Evolutionary conservation across 805 yeast genomes (phyloP).

Genomic region (Candida silvicultrix): DNA sequence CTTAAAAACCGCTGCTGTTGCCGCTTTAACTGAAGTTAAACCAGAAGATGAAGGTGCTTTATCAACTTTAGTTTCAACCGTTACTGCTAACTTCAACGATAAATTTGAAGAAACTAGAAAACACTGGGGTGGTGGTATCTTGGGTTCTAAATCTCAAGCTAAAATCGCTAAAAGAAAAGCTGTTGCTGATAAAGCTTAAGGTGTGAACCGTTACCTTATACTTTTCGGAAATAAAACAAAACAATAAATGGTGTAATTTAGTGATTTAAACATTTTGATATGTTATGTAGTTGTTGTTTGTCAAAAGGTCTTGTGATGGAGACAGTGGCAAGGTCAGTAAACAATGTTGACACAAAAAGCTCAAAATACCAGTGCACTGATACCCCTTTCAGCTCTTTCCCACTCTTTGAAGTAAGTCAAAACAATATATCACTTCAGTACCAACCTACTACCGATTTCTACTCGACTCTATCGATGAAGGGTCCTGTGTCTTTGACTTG

Average conservation of each 20-base stretch:
- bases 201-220: background rate
- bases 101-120: constrained; percentile 94
- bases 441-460: no score
- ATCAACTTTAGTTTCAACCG: constrained; percentile 87
- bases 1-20: constrained; percentile 96
- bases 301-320: no score
- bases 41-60: constrained; percentile 94
- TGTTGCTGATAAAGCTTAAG: constrained; percentile 4
- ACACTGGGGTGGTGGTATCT: constrained; percentile 99
- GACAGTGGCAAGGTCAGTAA: no score
- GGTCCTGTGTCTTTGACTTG: no score
- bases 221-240: no score
- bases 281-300: no score
- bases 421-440: no score
- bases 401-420: no score
- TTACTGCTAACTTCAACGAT: constrained; percentile 88
- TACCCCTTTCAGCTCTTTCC: no score
- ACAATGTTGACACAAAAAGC: no score
- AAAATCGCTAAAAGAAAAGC: constrained; percentile 41
- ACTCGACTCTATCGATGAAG: no score
- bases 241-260: background rate
- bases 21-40: constrained; percentile 93
- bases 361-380: no score
- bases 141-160: constrained; percentile 91
- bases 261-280: background rate